A percentile compares a stretch with the other conserved stretches of the same genome.
These are phyloP conservation scores for Dioszegia aurantiaca DNA, from an alignment of 768 basidiomycete species.

Conservation along the genomic window DNA sequence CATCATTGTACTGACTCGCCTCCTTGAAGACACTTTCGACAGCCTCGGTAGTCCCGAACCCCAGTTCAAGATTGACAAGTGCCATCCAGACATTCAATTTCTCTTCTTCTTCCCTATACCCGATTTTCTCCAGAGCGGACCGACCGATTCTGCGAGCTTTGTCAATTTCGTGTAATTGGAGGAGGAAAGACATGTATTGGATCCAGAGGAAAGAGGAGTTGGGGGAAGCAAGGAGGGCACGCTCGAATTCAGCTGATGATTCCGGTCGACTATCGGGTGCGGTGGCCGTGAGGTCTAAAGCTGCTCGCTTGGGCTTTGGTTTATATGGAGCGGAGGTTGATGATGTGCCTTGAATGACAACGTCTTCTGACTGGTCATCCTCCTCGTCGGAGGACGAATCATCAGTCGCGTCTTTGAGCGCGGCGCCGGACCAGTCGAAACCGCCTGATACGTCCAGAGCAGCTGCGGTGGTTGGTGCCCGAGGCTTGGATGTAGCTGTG, in stretches of 20 bases:
- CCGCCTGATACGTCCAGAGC: slow-evolving; percentile 44
- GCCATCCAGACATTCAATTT: slow-evolving; percentile 97
- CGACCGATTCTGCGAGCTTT: slow-evolving; percentile 85
- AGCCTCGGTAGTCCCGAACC: slow-evolving; percentile 79
- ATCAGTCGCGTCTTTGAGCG: slow-evolving; percentile 54
- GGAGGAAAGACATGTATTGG: slow-evolving; percentile 98
- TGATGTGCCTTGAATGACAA: slow-evolving; percentile 44
- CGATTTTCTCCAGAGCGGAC: slow-evolving; percentile 80
- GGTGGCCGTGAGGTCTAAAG: slow-evolving; percentile 64
- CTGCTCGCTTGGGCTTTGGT: slow-evolving; percentile 59
- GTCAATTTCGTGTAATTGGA: slow-evolving; percentile 92
- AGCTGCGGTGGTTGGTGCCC: slow-evolving; percentile 17
- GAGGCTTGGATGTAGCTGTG: slow-evolving; percentile 12
- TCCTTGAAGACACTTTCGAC: slow-evolving; percentile 83
- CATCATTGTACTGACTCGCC: slow-evolving; percentile 83
- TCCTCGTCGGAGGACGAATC: slow-evolving; percentile 43
- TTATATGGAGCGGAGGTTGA: slow-evolving; percentile 39
- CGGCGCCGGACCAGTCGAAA: slow-evolving; percentile 51
- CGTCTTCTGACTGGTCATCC: slow-evolving; percentile 35
- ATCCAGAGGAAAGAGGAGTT: slow-evolving; percentile 98
- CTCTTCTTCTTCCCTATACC: slow-evolving; percentile 93
- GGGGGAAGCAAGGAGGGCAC: slow-evolving; percentile 84
- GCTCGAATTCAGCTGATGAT: slow-evolving; percentile 92
- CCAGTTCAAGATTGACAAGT: slow-evolving; percentile 86
- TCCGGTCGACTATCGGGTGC: slow-evolving; percentile 81